Conservation (phyloP, 2,329 filamentous ascomycete genomes). For the Sporothrix brasiliensis region DNA sequence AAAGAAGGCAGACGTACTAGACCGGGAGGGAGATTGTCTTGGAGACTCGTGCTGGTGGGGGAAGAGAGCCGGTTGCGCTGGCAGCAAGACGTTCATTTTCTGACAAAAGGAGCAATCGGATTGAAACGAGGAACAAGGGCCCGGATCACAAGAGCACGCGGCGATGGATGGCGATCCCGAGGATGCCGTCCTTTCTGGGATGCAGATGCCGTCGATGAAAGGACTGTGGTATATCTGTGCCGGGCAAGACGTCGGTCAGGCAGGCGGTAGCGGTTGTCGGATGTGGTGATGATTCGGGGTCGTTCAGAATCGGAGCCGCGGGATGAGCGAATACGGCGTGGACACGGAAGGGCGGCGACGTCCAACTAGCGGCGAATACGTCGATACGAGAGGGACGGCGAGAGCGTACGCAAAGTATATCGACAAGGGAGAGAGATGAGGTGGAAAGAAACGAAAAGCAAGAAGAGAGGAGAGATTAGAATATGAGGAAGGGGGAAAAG, state of each 20-base stretch:
- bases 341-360: background rate
- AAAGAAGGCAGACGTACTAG: slow-evolving; percentile 51
- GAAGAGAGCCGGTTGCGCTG: slow-evolving; percentile 62
- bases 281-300: background rate
- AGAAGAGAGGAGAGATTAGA: background rate
- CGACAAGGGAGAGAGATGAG: background rate
- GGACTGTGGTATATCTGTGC: background rate
- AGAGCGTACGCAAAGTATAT: no score
- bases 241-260: background rate
- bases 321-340: slow-evolving; percentile 3
- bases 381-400: slow-evolving; percentile 2
- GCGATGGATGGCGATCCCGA: slow-evolving; percentile 10
- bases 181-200: background rate
- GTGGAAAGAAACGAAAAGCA: background rate
- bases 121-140: background rate
- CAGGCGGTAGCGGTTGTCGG: background rate
- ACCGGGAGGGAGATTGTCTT: slow-evolving; percentile 58
- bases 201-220: background rate
- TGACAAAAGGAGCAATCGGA: background rate
- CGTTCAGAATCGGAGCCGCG: background rate
- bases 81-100: slow-evolving; percentile 64
- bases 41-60: slow-evolving; percentile 61
- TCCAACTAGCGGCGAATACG: background rate
- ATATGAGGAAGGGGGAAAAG: slow-evolving; percentile 9
- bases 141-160: background rate